Evolutionary conservation across 169 alveolate genomes (phyloP), one percentile per base, ranked within the genome.

Genomic region (Miamiensis avidus): DNA sequence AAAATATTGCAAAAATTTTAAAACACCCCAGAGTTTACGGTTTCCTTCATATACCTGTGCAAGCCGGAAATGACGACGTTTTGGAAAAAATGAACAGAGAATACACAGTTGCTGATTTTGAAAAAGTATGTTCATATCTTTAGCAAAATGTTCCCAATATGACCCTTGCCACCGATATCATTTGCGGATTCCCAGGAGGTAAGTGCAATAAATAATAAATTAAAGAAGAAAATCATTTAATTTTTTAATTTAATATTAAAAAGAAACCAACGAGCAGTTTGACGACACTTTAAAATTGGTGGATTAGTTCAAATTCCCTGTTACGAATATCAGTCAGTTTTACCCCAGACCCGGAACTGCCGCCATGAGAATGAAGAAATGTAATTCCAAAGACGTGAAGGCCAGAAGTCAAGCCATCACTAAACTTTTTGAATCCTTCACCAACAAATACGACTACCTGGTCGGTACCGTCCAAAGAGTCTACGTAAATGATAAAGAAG

Each of bases 31-130:
- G 98, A 82, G 99, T 98, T 76, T 98, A 96, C 88, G 98, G 98
- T 81, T 99, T 98, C 92, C 91, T 98, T 65, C 99, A 99, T 90
- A 96, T 99, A 75, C 99, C 99, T 20, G 99, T 99, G 26, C 99
- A 99, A 92, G 95, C 99, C 34, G 99, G 99, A 16, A 96, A 99
- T 87, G 96, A 98, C 88, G 87, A 90, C 29, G 99, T 98, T 34
- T 96, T 99, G 81, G 97, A 95, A 81, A 94, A 94, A 81, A 99
- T 99, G 99, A 97, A 97, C 76, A 96, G 99, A 78, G 99, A 99
- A 91, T 98, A 99, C 93, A 94, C 97, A 25, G 92, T 97, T 82
- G 99, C 96, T 87, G 99, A 99, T 84, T 99, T 99, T 86, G 92
- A 87, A 76, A 89, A 89, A 81, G 93, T 98, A 30, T 99, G 98